Conservation (phyloP, 2,329 filamentous ascomycete species). For the Alternaria postmessia region DNA sequence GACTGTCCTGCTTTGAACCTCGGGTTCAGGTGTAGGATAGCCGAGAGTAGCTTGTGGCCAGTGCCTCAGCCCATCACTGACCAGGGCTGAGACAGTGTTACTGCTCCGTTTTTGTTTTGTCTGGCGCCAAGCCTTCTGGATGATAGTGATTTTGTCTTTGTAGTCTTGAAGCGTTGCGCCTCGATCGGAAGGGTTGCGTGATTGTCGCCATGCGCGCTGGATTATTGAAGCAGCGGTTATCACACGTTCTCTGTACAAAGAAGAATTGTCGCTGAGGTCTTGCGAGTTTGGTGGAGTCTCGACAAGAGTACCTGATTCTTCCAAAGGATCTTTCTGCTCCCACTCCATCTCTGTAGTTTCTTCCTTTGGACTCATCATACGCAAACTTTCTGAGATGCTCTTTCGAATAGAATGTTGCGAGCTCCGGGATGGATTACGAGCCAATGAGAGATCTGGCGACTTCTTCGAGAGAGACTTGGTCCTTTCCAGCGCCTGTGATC, state of each 20-base stretch:
- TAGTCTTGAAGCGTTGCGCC: conserved; percentile 46
- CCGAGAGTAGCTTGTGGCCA: conserved; percentile 46
- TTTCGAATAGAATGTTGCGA: conserved; percentile 47
- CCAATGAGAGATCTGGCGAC: conserved; percentile 39
- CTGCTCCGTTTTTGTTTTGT: conserved; percentile 39
- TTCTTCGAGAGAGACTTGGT: conserved; percentile 43
- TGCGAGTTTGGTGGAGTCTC: conserved; percentile 41
- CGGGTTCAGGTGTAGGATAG: conserved; percentile 46
- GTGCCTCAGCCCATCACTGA: conserved; percentile 42
- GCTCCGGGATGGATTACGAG: conserved; percentile 40
- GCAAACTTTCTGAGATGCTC: conserved; percentile 43
- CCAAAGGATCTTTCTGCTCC: conserved; percentile 37
- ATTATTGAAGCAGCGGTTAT: conserved; percentile 45
- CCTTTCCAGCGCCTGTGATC: conserved; percentile 45
- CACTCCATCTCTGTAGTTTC: conserved; percentile 42
- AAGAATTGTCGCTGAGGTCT: conserved; percentile 35
- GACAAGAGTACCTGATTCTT: conserved; percentile 39
- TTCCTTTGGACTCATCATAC: conserved; percentile 41
- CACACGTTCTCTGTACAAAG: conserved; percentile 37
- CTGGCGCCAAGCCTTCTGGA: conserved; percentile 51
- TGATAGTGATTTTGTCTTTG: conserved; percentile 49
- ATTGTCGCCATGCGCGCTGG: conserved; percentile 48
- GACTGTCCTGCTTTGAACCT: conserved; percentile 30
- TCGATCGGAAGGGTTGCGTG: conserved; percentile 17
- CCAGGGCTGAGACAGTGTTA: conserved; percentile 43